Percentiles rank a stretch among this genome's conserved stretches.
phyloP scores from a whole-genome alignment of 2,329 filamentous ascomycete species.

The Fusarium zealandicum region DNA sequence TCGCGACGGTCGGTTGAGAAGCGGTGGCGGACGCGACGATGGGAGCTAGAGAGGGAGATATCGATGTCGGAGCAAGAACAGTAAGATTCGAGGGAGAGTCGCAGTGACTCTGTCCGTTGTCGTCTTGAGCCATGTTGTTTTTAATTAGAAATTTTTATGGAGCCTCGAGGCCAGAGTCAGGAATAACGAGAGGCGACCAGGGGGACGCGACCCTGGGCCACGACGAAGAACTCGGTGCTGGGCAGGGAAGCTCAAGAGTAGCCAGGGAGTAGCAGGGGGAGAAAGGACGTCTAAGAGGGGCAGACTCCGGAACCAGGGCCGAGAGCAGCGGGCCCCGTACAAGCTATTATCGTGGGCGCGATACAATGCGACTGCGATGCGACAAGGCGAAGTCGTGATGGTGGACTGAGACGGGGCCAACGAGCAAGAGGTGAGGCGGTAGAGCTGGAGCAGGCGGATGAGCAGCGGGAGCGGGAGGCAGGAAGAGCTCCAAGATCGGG shows the following conservation, averaged over 20 bases:
- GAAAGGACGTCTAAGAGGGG: conserved; percentile 34
- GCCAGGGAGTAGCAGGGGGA: conserved; percentile 40
- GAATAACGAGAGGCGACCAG: conserved; percentile 41
- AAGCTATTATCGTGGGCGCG: conserved; percentile 33
- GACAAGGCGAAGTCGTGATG: conserved; percentile 31
- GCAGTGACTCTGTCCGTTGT: conserved; percentile 42
- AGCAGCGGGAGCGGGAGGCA: conserved; percentile 19
- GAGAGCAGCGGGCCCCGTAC: conserved; percentile 25
- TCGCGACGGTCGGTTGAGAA: conserved; percentile 29
- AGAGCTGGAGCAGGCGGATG: conserved; percentile 8
- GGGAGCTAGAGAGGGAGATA: conserved; percentile 39
- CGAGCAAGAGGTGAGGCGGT: conserved; percentile 22
- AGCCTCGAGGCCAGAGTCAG: conserved; percentile 45
- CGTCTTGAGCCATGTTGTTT: conserved; percentile 46
- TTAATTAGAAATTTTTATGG: conserved; percentile 50
- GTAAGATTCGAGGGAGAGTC: conserved; percentile 41
- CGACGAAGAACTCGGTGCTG: conserved; percentile 39
- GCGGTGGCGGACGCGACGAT: conserved; percentile 32
- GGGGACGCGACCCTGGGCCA: conserved; percentile 44
- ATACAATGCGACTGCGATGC: conserved; percentile 37
- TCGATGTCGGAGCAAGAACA: conserved; percentile 36
- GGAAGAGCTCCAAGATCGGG: conserved; percentile 23
- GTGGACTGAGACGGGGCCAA: conserved; percentile 26
- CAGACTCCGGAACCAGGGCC: conserved; percentile 38
- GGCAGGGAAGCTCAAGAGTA: conserved; percentile 41